Conservation (phyloP, 75 land plant species). For the Selaginella moellendorffii region DNA sequence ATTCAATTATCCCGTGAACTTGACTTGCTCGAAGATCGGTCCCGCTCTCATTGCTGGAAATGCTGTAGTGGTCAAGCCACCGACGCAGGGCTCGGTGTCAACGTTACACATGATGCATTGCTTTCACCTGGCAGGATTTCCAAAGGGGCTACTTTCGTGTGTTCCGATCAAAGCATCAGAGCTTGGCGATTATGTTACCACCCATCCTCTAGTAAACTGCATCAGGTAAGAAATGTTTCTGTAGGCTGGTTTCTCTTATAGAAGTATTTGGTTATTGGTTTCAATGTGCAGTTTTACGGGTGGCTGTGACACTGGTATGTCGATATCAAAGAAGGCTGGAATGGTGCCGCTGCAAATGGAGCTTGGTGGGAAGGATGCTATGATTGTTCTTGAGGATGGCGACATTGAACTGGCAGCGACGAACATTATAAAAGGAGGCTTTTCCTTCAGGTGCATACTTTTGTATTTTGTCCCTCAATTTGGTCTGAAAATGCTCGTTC, state of each 20-base stretch:
- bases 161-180: neutral
- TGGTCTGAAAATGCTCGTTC: neutral
- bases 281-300: conserved; percentile 2
- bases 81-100: conserved; percentile 1
- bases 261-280: neutral
- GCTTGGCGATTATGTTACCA: conserved; percentile 3
- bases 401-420: conserved; percentile 4
- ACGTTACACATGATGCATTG: conserved; percentile 4
- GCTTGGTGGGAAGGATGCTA: conserved; percentile 6
- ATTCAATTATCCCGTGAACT: conserved; percentile 5
- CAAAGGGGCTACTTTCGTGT: conserved; percentile 1
- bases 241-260: neutral
- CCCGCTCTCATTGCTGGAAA: conserved; percentile 6
- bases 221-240: neutral
- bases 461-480: neutral
- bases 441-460: conserved; percentile 3
- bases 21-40: neutral
- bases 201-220: neutral
- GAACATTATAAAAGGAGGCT: conserved; percentile 6
- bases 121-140: conserved; percentile 3
- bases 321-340: neutral
- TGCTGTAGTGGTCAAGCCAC: conserved; percentile 1
- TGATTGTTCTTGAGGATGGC: conserved; percentile 7
- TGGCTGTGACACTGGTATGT: conserved; percentile 8
- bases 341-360: conserved; percentile 10